These are phyloP conservation scores for Trypanosoma theileri DNA, from an alignment of 208 protist genomes.

Conservation along the genomic window DNA sequence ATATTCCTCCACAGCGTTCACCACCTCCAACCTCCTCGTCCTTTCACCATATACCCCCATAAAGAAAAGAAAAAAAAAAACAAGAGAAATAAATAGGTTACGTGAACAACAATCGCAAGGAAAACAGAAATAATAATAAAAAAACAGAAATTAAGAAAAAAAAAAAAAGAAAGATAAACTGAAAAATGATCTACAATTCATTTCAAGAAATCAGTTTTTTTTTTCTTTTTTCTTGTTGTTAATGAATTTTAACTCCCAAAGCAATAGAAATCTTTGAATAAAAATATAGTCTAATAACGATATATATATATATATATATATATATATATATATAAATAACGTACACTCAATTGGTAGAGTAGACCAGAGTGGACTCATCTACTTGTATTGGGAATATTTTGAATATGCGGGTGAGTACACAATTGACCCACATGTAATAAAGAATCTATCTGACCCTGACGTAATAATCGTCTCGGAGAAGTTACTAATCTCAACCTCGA, in stretches of 20 bases:
- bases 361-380: too few species aligned
- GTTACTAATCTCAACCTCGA: constrained; percentile 3
- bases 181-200: neutral
- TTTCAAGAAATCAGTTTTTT: neutral
- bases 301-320: too few species aligned
- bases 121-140: neutral
- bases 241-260: neutral
- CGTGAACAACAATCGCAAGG: too few species aligned
- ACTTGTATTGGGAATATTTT: neutral
- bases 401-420: neutral
- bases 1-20: too few species aligned
- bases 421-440: neutral
- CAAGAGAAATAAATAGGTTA: neutral
- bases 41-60: neutral
- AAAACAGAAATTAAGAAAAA: neutral
- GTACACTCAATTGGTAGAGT: too few species aligned
- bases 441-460: neutral
- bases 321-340: too few species aligned
- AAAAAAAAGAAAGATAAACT: constrained; percentile 1
- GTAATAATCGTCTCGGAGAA: constrained; percentile 2
- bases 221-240: neutral
- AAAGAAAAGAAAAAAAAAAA: constrained; percentile 15
- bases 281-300: too few species aligned
- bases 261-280: neutral
- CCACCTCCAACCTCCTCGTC: neutral